phyloP scores from a whole-genome alignment of 2,329 filamentous ascomycete species.

The Verticillium longisporum region DNA sequence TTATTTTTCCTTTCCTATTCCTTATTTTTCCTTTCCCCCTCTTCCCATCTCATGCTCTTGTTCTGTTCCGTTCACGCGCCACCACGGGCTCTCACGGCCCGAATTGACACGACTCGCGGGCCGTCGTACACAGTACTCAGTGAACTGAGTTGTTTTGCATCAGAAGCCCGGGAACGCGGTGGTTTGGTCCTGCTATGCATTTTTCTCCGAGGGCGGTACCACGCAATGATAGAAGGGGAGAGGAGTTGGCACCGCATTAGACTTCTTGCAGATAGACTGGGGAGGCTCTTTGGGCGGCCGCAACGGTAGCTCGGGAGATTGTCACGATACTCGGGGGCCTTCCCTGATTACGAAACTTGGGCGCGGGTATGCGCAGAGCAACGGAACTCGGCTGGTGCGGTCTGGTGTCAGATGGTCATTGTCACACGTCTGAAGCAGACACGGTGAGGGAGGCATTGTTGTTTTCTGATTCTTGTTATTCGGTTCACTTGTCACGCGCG shows the following conservation, averaged over 20 bases:
- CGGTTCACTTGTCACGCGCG: not conserved
- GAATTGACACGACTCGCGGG: not conserved
- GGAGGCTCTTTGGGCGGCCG: conserved; percentile 10
- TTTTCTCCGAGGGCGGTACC: conserved; percentile 12
- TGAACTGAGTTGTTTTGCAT: conserved; percentile 5
- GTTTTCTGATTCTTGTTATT: not conserved
- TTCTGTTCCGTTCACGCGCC: conserved; percentile 5
- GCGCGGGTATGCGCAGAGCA: not conserved
- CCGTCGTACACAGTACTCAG: not conserved
- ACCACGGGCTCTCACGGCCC: conserved; percentile 4
- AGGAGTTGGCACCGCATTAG: conserved; percentile 23
- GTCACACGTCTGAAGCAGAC: conserved; percentile 6
- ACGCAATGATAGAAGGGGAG: conserved; percentile 16
- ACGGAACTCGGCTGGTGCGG: conserved; percentile 9
- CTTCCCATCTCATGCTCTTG: conserved; percentile 4
- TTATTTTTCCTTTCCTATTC: no score
- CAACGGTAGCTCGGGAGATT: conserved; percentile 11
- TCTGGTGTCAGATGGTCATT: conserved; percentile 8
- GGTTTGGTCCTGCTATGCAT: conserved; percentile 14
- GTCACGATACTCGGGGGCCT: conserved; percentile 13
- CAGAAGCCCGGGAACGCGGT: conserved; percentile 13
- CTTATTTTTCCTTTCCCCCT: conserved; percentile 4
- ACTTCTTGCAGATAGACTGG: conserved; percentile 19
- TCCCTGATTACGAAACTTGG: conserved; percentile 10
- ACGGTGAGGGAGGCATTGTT: conserved; percentile 5